phyloP scores from a whole-genome alignment of 2,329 filamentous ascomycete genomes.

The Colletotrichum sp. region DNA sequence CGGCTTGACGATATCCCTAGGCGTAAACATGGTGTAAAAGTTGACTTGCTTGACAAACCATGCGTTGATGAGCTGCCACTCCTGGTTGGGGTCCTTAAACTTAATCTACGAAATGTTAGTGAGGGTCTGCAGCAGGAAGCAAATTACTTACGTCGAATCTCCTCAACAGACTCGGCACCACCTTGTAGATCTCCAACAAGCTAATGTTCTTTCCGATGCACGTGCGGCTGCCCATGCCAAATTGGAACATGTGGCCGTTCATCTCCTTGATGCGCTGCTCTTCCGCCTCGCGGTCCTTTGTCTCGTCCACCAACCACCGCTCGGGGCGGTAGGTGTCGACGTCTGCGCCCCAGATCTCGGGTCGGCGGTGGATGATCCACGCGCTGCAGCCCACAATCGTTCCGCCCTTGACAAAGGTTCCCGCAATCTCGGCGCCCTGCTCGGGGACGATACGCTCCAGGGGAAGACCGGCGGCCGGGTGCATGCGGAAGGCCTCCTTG shows the following conservation, averaged over 20 bases:
- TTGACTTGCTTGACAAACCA: slow-evolving; percentile 69
- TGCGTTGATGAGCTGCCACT: slow-evolving; percentile 65
- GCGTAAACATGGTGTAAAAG: slow-evolving; percentile 52
- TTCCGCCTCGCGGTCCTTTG: slow-evolving; percentile 38
- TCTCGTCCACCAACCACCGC: slow-evolving; percentile 62
- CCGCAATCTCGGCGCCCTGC: slow-evolving; percentile 67
- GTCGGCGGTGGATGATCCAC: slow-evolving; percentile 75
- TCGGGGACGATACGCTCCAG: slow-evolving; percentile 76
- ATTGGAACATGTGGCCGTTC: slow-evolving; percentile 75
- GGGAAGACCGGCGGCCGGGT: slow-evolving; percentile 75
- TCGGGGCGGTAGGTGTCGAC: slow-evolving; percentile 72
- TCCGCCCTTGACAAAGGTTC: slow-evolving; percentile 67
- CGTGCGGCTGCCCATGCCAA: slow-evolving; percentile 73
- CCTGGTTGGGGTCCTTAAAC: slow-evolving; percentile 57
- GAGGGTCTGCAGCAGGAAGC: too few species aligned
- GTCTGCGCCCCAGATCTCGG: slow-evolving; percentile 72
- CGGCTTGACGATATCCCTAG: slow-evolving; percentile 48
- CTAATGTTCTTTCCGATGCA: slow-evolving; percentile 74
- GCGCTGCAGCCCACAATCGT: slow-evolving; percentile 78
- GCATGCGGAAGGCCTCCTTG: slow-evolving; percentile 79
- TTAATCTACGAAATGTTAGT: slow-evolving; percentile 44
- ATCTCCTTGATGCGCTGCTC: slow-evolving; percentile 67
- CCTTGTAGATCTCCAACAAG: slow-evolving; percentile 67
- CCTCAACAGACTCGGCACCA: slow-evolving; percentile 65
- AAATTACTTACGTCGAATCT: slow-evolving; percentile 62